Evolutionary conservation across 108 stramenopile genomes (phyloP).

Genomic region (Phaeodactylum tricornutum): DNA sequence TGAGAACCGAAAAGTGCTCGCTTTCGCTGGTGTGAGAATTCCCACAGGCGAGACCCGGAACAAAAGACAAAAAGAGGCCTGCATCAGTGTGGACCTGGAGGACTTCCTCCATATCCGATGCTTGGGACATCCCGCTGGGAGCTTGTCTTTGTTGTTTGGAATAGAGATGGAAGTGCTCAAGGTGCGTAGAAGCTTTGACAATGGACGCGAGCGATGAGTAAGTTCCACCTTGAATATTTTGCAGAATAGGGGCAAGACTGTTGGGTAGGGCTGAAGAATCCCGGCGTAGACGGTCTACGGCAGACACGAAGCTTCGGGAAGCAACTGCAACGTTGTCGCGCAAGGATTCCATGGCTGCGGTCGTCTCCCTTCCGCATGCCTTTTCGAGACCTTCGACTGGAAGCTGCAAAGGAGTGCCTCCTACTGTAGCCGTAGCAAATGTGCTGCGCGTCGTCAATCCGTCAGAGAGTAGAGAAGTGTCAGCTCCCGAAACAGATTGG

Average conservation of each 20-base stretch:
- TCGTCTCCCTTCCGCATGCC: slow-evolving; percentile 30
- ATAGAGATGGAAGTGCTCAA: slow-evolving; percentile 61
- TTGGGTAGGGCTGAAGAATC: not conserved
- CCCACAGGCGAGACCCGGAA: slow-evolving; percentile 52
- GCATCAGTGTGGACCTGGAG: slow-evolving; percentile 52
- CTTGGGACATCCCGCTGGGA: not conserved
- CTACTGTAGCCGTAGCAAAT: slow-evolving; percentile 47
- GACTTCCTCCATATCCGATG: slow-evolving; percentile 23
- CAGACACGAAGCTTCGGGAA: slow-evolving; percentile 34
- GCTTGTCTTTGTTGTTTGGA: slow-evolving; percentile 13
- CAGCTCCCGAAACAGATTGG: slow-evolving; percentile 6
- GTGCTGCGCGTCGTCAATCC: slow-evolving; percentile 26
- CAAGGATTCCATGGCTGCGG: slow-evolving; percentile 44
- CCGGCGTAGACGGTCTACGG: slow-evolving; percentile 27
- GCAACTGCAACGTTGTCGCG: slow-evolving; percentile 48
- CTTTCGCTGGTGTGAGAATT: not conserved
- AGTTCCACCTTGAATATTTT: slow-evolving; percentile 3
- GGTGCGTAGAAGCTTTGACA: slow-evolving; percentile 30
- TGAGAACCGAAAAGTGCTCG: not conserved
- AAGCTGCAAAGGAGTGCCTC: slow-evolving; percentile 19
- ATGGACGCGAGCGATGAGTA: slow-evolving; percentile 23
- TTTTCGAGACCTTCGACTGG: slow-evolving; percentile 12
- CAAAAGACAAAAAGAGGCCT: slow-evolving; percentile 66
- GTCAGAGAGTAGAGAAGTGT: no score
- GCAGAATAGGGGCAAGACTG: slow-evolving; percentile 2